Evolutionary conservation across 2,329 filamentous ascomycete genomes (phyloP), one percentile per base, ranked within the genome.

Genomic region (Curvularia hawaiiensis): DNA sequence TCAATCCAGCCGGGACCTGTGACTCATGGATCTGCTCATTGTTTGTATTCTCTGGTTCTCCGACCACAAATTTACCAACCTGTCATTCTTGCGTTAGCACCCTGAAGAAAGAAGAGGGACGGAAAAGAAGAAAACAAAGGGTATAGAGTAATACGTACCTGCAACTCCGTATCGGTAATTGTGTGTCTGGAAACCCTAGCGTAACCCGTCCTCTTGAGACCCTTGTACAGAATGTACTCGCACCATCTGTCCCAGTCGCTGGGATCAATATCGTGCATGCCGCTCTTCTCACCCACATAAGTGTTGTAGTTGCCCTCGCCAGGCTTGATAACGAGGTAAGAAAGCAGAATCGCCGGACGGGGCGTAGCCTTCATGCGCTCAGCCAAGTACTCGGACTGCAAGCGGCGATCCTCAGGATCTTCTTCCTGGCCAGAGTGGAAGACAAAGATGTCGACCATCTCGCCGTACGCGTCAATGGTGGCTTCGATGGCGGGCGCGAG

Each of bases 401-500:
- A 83, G 28, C 93, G 85, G 54, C 95, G 86, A 69, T 99, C 95
- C 74, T 98, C 94, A 0, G 88, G 88, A 69, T 99, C 95, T 77
- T 99, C 95, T 78, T 99, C 94, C 75, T 99, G 95, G 12, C 95
- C 95, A 0, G 94, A 98, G 80, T 99, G 95, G 86, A 99, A 99
- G 54, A 99, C 95, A 61, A 97, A 96, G 2, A 98, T 90, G 68
- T 99, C 95, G 10, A 99, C 85, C 51, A 91, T 80, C 67, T 92
- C 88, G 48, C 92, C 95, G 74, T 98, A 97, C 46, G 93, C 90
- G 70, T 97, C 90, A 33, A 99, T 83, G 0, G 95, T 98, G n/a
- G 95, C 95, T 70, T 97, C 91, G 63, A 99, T 98, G 8, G 94
- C 94, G 1, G 95, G 95, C 0, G 95, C 95, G 31, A 99, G 85